phyloP scores from a whole-genome alignment of 2,329 filamentous ascomycete species.

The Blumeriella jaapii region DNA sequence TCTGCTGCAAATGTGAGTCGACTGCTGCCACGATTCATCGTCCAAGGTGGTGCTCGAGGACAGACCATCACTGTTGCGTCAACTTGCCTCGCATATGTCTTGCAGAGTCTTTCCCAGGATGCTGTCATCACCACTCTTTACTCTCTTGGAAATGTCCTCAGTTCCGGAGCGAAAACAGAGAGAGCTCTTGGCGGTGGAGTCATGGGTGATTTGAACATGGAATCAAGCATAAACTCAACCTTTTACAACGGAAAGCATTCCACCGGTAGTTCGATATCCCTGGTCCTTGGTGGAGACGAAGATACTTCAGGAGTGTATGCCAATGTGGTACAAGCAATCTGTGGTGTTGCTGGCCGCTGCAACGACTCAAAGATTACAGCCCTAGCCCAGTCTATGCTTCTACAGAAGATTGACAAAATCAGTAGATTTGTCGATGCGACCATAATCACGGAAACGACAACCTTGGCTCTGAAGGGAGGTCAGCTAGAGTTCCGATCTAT shows the following conservation, averaged over 20 bases:
- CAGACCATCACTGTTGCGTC: constrained; percentile 66
- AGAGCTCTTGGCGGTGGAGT: constrained; percentile 28
- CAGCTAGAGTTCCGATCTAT: constrained; percentile 75
- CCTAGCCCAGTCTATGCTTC: constrained; percentile 83
- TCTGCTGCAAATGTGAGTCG: constrained; percentile 68
- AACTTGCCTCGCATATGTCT: constrained; percentile 69
- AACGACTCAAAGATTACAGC: constrained; percentile 88
- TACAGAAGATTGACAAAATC: constrained; percentile 90
- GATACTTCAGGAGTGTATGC: constrained; percentile 67
- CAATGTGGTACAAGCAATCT: constrained; percentile 91
- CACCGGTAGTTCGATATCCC: constrained; percentile 67
- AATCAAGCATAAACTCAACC: constrained; percentile 33
- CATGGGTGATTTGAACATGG: constrained; percentile 42
- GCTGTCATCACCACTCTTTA: constrained; percentile 91
- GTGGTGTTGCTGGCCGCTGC: constrained; percentile 72
- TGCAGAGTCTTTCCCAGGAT: constrained; percentile 79
- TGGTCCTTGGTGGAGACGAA: constrained; percentile 64
- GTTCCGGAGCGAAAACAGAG: constrained; percentile 49
- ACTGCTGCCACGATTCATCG: constrained; percentile 74
- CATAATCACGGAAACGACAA: constrained; percentile 73
- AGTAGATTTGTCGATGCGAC: constrained; percentile 69
- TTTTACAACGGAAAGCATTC: constrained; percentile 46
- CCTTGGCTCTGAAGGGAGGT: constrained; percentile 65
- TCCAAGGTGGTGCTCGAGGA: constrained; percentile 64
- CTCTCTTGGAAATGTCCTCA: constrained; percentile 89